Conservation (phyloP, 1,139 yeast genomes). For the Yamadazyma membranifaciens region DNA sequence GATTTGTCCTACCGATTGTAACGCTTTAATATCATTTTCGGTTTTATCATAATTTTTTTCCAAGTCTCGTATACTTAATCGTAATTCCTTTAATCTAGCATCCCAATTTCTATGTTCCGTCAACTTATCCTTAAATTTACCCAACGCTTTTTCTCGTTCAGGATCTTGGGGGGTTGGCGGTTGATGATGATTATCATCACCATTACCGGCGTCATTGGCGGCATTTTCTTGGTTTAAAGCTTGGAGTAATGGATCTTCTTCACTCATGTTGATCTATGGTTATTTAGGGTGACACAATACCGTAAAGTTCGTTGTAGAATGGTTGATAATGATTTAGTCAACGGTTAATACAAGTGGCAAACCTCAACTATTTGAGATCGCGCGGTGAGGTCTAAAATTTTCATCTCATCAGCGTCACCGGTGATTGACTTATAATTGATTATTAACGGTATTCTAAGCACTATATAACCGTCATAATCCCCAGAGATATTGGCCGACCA, state of each 20-base stretch:
- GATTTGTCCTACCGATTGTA: constrained; percentile 96
- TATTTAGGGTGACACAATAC: too few species aligned
- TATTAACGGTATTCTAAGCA: too few species aligned
- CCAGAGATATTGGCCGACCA: too few species aligned
- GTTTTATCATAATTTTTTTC: constrained; percentile 89
- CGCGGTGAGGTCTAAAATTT: constrained; percentile 1
- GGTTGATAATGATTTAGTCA: too few species aligned
- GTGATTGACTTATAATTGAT: too few species aligned
- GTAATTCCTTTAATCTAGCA: constrained; percentile 79
- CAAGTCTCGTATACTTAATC: constrained; percentile 79
- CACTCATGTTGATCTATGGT: constrained; percentile 11
- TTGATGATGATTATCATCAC: not conserved
- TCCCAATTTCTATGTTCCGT: constrained; percentile 96
- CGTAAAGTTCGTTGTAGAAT: too few species aligned
- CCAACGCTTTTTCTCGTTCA: constrained; percentile 78
- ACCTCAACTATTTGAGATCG: constrained; percentile 2
- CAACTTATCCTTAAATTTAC: constrained; percentile 79
- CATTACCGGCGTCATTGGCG: constrained; percentile 1
- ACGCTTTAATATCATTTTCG: constrained; percentile 94
- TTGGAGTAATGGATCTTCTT: constrained; percentile 19
- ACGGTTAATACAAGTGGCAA: constrained; percentile 5
- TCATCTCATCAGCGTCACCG: constrained; percentile 3
- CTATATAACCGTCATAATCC: too few species aligned
- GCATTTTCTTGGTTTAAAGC: constrained; percentile 16
- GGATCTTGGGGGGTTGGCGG: constrained; percentile 38